phyloP scores from a whole-genome alignment of 2,329 filamentous ascomycete species.

The Arthrobotrys sinensis region DNA sequence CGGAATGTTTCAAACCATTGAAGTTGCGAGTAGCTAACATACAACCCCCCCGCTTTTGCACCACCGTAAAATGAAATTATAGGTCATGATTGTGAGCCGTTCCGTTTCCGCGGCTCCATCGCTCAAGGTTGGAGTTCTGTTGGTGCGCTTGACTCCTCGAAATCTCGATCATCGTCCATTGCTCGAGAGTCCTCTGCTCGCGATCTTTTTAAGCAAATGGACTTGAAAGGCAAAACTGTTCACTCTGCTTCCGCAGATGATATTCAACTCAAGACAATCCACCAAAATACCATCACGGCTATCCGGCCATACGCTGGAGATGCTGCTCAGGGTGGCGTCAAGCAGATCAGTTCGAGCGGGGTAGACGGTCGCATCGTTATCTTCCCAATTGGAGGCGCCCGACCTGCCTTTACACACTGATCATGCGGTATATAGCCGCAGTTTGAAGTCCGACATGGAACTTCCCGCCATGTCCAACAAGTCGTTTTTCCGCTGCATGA shows the following conservation, averaged over 20 bases:
- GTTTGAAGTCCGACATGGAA: constrained; percentile 10
- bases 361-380: constrained; percentile 87
- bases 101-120: constrained; percentile 85
- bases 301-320: constrained; percentile 79
- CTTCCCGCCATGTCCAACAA: constrained; percentile 26
- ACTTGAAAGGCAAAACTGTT: constrained; percentile 86
- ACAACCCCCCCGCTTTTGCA: constrained; percentile 31
- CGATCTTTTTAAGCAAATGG: constrained; percentile 99
- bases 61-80: constrained; percentile 31
- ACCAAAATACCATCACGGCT: constrained; percentile 92
- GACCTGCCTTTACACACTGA: constrained; percentile 52
- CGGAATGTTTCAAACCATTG: constrained; percentile 50
- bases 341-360: constrained; percentile 86
- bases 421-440: constrained; percentile 16
- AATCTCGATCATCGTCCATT: constrained; percentile 59
- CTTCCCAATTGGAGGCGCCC: constrained; percentile 67
- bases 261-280: constrained; percentile 92
- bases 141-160: constrained; percentile 79
- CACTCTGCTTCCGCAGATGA: constrained; percentile 78
- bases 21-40: constrained; percentile 46
- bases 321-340: constrained; percentile 75
- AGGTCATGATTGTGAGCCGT: constrained; percentile 81
- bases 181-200: constrained; percentile 80
- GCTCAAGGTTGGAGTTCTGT: constrained; percentile 83
- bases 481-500: constrained; percentile 40